Conservation (phyloP, 1,139 yeast species). For the Saccharomycopsis crataegensis region DNA sequence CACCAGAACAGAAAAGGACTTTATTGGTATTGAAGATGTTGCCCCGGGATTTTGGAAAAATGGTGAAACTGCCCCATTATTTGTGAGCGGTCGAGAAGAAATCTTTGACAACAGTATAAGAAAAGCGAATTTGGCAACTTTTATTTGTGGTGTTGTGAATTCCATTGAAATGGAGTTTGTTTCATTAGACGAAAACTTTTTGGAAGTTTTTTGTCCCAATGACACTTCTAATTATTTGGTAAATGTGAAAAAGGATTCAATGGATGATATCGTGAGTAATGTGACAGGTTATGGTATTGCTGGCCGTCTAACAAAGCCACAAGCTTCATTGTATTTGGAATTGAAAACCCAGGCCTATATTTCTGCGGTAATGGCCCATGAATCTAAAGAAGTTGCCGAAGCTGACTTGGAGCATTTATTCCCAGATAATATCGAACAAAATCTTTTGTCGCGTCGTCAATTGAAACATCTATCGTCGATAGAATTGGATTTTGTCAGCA, state of each 20-base stretch:
- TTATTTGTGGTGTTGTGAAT: constrained; percentile 77
- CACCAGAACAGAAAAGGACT: constrained; percentile 53
- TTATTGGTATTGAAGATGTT: constrained; percentile 39
- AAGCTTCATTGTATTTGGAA: constrained; percentile 72
- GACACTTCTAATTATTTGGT: constrained; percentile 21
- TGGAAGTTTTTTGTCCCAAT: constrained; percentile 74
- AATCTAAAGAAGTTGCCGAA: constrained; percentile 60
- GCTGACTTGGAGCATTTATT: constrained; percentile 71
- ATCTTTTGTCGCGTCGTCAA: constrained; percentile 42
- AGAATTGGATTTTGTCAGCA: constrained; percentile 60
- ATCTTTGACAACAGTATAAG: constrained; percentile 64
- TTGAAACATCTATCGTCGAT: constrained; percentile 47
- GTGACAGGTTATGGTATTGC: constrained; percentile 5
- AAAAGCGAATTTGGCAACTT: constrained; percentile 82
- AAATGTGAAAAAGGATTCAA: not conserved
- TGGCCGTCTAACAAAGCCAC: constrained; percentile 63
- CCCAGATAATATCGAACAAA: constrained; percentile 55
- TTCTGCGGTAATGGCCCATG: constrained; percentile 51
- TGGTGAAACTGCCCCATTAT: constrained; percentile 50
- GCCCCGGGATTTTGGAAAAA: constrained; percentile 64
- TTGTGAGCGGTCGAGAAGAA: constrained; percentile 54
- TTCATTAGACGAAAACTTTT: constrained; percentile 64
- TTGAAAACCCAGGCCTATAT: constrained; percentile 93
- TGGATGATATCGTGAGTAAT: not conserved
- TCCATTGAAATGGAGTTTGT: constrained; percentile 82